Evolutionary conservation across 1,284 basidiomycete species (phyloP), one percentile per base, ranked within the genome.

Genomic region (Ceratobasidium sp.): DNA sequence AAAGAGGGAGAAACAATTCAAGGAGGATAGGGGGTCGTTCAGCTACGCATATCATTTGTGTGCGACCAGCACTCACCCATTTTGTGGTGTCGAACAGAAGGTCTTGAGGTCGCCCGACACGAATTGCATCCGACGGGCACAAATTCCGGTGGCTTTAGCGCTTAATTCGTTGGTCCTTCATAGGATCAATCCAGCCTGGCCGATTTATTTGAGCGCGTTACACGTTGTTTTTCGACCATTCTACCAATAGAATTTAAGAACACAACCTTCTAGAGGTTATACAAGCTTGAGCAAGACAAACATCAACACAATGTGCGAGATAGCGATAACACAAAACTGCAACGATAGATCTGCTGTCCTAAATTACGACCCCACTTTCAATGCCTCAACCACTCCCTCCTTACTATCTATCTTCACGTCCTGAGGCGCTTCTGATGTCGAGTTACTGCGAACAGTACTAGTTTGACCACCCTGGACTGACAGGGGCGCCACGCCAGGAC

Each of bases 71-170:
- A 69, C 64, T 69, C 64, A 69, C 64, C 64, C 64, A 69, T 69
- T 69, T 69, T 69, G 64, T 69, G 50, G 55, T 69, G 64, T 69
- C 52, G 64, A 69, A 49, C 62, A 50, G n/a, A 38, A 54, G 32
- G 64, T 69, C 64, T 47, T 55, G 64, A 69, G 30, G 54, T 69
- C 41, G 50, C 64, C 52, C 52, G 23, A 41, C 64, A 28, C 43
- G 13, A 57, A 69, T 69, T 69, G 64, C 5, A 69, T 69, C 64
- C 64, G 64, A 16, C 13, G 32, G 21, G 14, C 18, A 49, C 35
- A 44, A 32, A 43, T 26, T 14, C 13, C 41, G 23, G 64, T 69
- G 64, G 64, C 64, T 69, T 69, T 26, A 41, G 64, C 64, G 64
- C 64, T 69, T 69, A 26, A n/a, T 23, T 28, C 14, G 7, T 21